Base-by-base conservation (phyloP, 2,329 filamentous ascomycete genomes). In the Fulvia fulva region DNA sequence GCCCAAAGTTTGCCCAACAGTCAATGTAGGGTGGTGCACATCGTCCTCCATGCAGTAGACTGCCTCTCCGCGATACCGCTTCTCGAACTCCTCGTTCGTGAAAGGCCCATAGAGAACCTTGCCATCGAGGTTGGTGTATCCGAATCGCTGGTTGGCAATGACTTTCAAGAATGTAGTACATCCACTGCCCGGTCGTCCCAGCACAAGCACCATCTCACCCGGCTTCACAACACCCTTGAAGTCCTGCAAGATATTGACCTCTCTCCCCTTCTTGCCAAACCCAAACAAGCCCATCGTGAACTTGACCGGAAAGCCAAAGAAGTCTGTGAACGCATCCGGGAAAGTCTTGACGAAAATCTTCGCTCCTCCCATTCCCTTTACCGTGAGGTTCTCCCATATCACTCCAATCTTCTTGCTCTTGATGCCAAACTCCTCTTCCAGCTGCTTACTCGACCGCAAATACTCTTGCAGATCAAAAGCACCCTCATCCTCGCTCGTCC, bases 21-120 rank as follows among this genome's bases (percentile, higher is more conserved):
- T 94, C 23, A 97, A 79, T 0, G 90, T 94, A 0, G 91, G 84
- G 66, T 91, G 87, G 66, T 96, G 91, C 22, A 93, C 81, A 66
- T 96, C 91, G 64, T 95, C 90, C 72, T 93, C 89, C 66, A 89
- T 86, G 68, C 91, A 93, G 77, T 95, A 96, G 4, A 93, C 87
- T 0, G 89, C 87, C 75, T 96, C 90, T 52, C 90, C 90, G 28
- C 90, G 83, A 71, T 90, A 95, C 52, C 82, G 78, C 68, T 87
- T 83, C 63, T 76, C 76, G 66, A 95, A 93, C 51, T 88, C 85
- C 21, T 85, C 77, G 16, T 86, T 81, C 4, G 85, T 82, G 70
- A 90, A 91, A 0, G 86, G 87, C 0, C 90, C 90, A 51, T 67
- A 61, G 19, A 55, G 51, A 32, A 95, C 90, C 2, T 94, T 86